Evolutionary conservation across 169 alveolate genomes (phyloP).

Genomic region (Babesia caballi): DNA sequence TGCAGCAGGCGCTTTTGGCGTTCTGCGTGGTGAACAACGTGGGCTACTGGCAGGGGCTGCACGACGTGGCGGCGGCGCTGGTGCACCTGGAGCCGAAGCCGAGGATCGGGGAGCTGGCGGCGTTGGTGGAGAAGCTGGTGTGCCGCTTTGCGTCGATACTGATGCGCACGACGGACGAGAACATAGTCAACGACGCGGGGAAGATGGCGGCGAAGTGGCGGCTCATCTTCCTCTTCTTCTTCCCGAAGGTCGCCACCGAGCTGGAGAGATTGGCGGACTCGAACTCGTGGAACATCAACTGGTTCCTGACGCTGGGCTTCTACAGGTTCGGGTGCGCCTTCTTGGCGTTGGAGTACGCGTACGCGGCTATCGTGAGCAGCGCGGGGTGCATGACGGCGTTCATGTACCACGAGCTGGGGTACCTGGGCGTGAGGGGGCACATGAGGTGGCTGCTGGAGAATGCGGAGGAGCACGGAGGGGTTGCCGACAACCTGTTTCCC

Average conservation of each 20-base stretch:
- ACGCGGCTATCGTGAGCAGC: conserved; percentile 21
- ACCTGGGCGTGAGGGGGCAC: conserved; percentile 55
- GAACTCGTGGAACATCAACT: conserved; percentile 42
- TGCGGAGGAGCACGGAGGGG: not conserved
- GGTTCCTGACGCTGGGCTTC: conserved; percentile 62
- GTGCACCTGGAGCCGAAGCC: conserved; percentile 50
- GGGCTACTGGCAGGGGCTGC: conserved; percentile 70
- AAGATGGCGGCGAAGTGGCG: conserved; percentile 45
- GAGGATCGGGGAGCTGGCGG: conserved; percentile 53
- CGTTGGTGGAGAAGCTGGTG: conserved; percentile 40
- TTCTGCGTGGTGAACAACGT: conserved; percentile 62
- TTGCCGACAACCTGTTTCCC: not conserved
- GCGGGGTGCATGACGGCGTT: conserved; percentile 42
- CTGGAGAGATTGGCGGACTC: conserved; percentile 32
- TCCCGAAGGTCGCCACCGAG: conserved; percentile 40
- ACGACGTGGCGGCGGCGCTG: conserved; percentile 62
- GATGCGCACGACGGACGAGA: conserved; percentile 6
- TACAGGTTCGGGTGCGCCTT: conserved; percentile 65
- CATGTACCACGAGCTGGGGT: conserved; percentile 57
- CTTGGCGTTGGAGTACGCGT: conserved; percentile 30
- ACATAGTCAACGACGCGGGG: conserved; percentile 24
- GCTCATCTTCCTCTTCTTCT: conserved; percentile 54
- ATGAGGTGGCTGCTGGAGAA: conserved; percentile 24
- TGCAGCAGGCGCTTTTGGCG: conserved; percentile 24
- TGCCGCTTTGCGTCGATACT: conserved; percentile 35